A percentile compares a stretch with the other conserved stretches of the same genome.
phyloP scores from a whole-genome alignment of 2,329 filamentous ascomycete genomes.

The Arachnopeziza araneosa region DNA sequence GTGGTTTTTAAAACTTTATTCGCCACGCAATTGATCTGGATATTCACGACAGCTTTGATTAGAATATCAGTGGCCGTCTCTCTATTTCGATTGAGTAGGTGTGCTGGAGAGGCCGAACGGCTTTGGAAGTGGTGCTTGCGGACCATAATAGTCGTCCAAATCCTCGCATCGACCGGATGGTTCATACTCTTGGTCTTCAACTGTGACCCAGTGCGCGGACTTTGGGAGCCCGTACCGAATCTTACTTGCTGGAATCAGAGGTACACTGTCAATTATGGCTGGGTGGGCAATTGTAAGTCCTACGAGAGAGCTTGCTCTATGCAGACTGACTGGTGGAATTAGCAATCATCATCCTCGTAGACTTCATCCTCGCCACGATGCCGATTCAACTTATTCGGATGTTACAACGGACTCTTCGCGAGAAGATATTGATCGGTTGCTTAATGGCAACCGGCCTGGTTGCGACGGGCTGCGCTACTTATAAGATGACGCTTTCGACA shows the following conservation, averaged over 20 bases:
- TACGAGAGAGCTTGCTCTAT: background rate
- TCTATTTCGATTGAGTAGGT: background rate
- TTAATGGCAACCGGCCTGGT: slow-evolving; percentile 3
- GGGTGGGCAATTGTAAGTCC: background rate
- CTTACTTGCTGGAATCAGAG: background rate
- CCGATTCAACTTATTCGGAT: slow-evolving; percentile 4
- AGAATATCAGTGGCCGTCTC: background rate
- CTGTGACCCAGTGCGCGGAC: background rate
- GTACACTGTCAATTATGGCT: background rate
- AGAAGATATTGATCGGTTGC: background rate
- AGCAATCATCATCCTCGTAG: background rate
- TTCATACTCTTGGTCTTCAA: slow-evolving; percentile 1
- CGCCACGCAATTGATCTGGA: background rate
- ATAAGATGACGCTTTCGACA: background rate
- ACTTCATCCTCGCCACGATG: slow-evolving; percentile 3
- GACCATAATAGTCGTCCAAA: background rate
- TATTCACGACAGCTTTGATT: background rate
- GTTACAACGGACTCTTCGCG: slow-evolving; percentile 1
- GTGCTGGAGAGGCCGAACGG: background rate
- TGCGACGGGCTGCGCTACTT: background rate
- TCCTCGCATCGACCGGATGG: background rate
- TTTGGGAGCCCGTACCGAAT: slow-evolving; percentile 2
- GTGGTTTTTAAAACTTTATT: background rate
- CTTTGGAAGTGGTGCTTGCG: background rate
- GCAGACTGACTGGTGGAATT: background rate